phyloP scores from a whole-genome alignment of 2,329 filamentous ascomycete species.

The Xylariaceae sp. region DNA sequence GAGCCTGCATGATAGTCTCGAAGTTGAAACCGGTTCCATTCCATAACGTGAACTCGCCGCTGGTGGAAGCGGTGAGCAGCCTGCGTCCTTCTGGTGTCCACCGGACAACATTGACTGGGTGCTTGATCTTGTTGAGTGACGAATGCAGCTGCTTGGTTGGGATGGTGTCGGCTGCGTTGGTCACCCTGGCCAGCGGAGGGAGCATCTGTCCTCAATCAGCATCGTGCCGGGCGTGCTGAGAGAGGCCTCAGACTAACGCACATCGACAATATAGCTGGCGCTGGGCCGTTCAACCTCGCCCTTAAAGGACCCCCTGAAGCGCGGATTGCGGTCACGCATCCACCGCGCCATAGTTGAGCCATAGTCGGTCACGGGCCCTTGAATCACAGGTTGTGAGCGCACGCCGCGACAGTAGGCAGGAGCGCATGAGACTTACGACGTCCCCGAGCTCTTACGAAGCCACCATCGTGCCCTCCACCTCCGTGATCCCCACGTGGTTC shows the following conservation, averaged over 20 bases:
- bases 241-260: too few species aligned
- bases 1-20: conserved; percentile 97
- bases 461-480: conserved; percentile 30
- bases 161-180: conserved; percentile 74
- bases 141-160: conserved; percentile 94
- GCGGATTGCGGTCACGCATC: conserved; percentile 75
- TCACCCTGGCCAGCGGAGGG: conserved; percentile 68
- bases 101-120: conserved; percentile 91
- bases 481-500: conserved; percentile 44
- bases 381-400: too few species aligned
- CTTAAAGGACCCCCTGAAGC: conserved; percentile 62
- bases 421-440: conserved; percentile 36
- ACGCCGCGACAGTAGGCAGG: background rate
- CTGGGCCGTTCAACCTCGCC: conserved; percentile 80
- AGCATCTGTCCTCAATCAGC: conserved; percentile 56
- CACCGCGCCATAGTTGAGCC: conserved; percentile 84
- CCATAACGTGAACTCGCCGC: conserved; percentile 97
- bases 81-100: conserved; percentile 96
- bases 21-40: conserved; percentile 99
- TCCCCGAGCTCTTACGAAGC: conserved; percentile 42
- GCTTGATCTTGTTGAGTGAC: conserved; percentile 97
- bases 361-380: conserved; percentile 92
- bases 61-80: conserved; percentile 86
- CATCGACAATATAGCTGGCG: conserved; percentile 83
- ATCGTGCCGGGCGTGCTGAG: too few species aligned